phyloP scores from a whole-genome alignment of 805 yeast genomes.

The Kodamaea laetipori region DNA sequence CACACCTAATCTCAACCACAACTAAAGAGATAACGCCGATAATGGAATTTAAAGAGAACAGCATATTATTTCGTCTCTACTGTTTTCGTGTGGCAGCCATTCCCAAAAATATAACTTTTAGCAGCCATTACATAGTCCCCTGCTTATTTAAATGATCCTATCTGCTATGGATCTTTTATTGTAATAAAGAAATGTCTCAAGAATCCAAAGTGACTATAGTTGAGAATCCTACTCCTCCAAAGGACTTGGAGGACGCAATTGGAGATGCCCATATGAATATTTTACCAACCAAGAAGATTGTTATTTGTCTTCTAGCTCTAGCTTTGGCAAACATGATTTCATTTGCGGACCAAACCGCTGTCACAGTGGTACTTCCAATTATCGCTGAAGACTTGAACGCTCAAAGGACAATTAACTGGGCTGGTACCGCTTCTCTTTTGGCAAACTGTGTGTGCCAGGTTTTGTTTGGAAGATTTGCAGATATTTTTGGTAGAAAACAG shows the following conservation, averaged over 20 bases:
- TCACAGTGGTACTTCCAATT: constrained; percentile 50
- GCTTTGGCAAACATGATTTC: constrained; percentile 43
- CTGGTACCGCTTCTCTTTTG: constrained; percentile 54
- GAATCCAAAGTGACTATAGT: neutral
- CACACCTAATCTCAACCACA: no score
- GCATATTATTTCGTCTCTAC: no score
- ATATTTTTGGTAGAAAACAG: constrained; percentile 54
- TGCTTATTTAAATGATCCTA: neutral
- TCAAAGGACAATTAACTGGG: constrained; percentile 55
- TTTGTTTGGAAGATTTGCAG: constrained; percentile 55
- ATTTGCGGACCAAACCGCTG: constrained; percentile 53
- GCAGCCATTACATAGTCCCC: no score
- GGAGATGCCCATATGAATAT: constrained; percentile 47
- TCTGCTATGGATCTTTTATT: neutral
- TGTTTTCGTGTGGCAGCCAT: no score
- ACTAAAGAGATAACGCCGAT: no score
- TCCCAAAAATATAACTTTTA: no score
- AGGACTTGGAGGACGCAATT: constrained; percentile 25
- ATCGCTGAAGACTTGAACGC: constrained; percentile 52
- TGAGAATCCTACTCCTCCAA: constrained; percentile 2
- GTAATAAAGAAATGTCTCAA: neutral
- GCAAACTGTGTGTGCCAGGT: constrained; percentile 56
- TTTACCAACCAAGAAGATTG: constrained; percentile 38
- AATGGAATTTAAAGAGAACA: no score
- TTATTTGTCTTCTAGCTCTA: constrained; percentile 39